These are phyloP conservation scores for Mycena venus DNA, from an alignment of 768 basidiomycete genomes.

Conservation along the genomic window DNA sequence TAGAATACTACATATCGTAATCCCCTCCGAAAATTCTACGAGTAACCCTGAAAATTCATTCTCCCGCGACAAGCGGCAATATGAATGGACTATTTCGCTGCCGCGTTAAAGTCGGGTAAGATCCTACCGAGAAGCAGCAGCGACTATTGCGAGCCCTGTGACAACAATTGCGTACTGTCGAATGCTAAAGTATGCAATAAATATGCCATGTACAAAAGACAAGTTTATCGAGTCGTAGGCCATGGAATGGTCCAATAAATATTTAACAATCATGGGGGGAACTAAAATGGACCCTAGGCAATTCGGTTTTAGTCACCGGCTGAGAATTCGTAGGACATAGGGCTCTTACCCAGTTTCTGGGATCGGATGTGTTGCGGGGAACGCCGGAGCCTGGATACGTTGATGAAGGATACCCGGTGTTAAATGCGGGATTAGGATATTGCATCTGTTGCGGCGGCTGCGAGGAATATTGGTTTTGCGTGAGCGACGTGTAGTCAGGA, in stretches of 20 bases:
- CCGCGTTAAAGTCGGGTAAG: not conserved
- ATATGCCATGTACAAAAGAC: not conserved
- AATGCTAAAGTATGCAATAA: not conserved
- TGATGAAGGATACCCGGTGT: not conserved
- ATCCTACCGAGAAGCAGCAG: not conserved
- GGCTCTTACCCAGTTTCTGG: slow-evolving; percentile 16
- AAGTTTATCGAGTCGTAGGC: not conserved
- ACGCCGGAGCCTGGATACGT: not conserved
- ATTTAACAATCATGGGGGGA: not conserved
- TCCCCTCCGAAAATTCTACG: not conserved
- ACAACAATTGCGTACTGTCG: not conserved
- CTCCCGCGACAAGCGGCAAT: not conserved
- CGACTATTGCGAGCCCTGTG: too few relatives aligned
- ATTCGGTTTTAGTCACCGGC: not conserved
- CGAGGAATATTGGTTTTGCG: not conserved
- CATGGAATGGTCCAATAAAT: not conserved
- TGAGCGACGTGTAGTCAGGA: not conserved
- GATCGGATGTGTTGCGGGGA: slow-evolving; percentile 15
- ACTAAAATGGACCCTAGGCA: not conserved
- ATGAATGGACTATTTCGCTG: not conserved
- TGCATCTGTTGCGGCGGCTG: slow-evolving; percentile 19
- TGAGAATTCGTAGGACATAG: not conserved
- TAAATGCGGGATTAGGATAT: slow-evolving; percentile 17
- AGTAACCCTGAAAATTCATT: not conserved
- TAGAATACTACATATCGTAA: not conserved